Evolutionary conservation across 495 filamentous ascomycete species (phyloP).

Genomic region (Xylaria intraflava): DNA sequence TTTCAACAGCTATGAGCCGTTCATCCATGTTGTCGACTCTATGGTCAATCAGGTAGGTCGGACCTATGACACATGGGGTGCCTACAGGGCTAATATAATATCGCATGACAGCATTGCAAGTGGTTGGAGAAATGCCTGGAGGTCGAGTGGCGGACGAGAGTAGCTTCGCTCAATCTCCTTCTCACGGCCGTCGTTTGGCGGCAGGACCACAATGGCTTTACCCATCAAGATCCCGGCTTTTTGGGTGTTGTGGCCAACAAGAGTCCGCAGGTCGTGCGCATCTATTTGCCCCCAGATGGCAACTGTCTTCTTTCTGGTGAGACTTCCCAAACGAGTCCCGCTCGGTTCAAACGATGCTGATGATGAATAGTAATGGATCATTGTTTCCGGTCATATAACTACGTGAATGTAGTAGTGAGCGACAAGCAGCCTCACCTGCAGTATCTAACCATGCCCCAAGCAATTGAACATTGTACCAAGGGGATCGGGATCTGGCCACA

Average conservation of each 20-base stretch:
- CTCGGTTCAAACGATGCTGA: not conserved
- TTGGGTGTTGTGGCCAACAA: constrained; percentile 70
- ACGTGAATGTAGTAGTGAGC: constrained; percentile 69
- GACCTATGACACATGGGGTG: not conserved
- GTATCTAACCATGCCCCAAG: not conserved
- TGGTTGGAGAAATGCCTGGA: constrained; percentile 72
- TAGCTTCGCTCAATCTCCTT: constrained; percentile 67
- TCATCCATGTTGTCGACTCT: constrained; percentile 70
- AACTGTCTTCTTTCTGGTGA: constrained; percentile 58
- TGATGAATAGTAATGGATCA: constrained; percentile 48
- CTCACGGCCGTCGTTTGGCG: constrained; percentile 69
- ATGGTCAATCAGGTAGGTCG: constrained; percentile 58
- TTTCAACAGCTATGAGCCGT: constrained; percentile 71
- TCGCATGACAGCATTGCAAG: constrained; percentile 55
- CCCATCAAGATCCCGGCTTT: constrained; percentile 72
- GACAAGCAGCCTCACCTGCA: constrained; percentile 70
- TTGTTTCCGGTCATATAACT: constrained; percentile 61
- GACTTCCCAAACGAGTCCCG: too few species aligned
- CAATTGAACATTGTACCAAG: not conserved
- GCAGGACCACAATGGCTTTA: constrained; percentile 76
- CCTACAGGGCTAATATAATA: not conserved
- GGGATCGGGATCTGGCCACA: constrained; percentile 42
- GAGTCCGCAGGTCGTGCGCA: constrained; percentile 65
- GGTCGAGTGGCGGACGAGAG: constrained; percentile 60
- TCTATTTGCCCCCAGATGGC: constrained; percentile 69